Evolutionary conservation across 2,329 filamentous ascomycete species (phyloP), one percentile per base, ranked within the genome.

Genomic region (Septoria petroselini): DNA sequence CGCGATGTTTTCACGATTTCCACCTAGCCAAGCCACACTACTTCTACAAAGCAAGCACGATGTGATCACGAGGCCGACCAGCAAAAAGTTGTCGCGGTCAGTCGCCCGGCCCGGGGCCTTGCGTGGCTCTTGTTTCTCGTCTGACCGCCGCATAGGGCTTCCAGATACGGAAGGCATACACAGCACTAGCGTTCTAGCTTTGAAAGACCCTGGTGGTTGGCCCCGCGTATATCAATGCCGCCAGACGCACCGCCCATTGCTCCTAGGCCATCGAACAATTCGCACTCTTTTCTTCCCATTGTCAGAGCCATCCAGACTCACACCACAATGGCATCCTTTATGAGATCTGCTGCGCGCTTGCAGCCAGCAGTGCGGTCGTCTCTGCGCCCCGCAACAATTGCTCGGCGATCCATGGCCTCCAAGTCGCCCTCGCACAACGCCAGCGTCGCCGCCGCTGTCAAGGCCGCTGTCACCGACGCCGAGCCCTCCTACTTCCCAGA

Each of bases 401-500:
- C 37, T n/a, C 43, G 48, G 47, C 57, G 55, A 43, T 54, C 57
- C 51, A 61, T 66, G 62, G 65, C 65, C 23, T 59, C 64, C n/a
- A 59, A 65, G 44, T 66, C 58, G 31, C 54, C 62, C n/a, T 54
- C 61, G 11, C 62, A 62, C 35, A 51, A 54, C 19, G 61, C 61
- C 48, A 59, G 59, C 14, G 62, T 64, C 14, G 62, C 64, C 4
- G 60, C 65, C 15, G 58, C 70, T 8, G 49, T 60, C 29, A 53
- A 63, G 37, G 60, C 52, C 7, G 45, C 54, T 12, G 45, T 55
- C 15, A 53, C 54, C 38, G 55, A 62, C 43, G 46, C 61, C 29
- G 66, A 64, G 45, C 60, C 62, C 41, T 59, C 65, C 9, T 64
- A 58, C 58, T 66, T 84, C 67, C 70, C 77, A 50, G 74, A 80